These are phyloP conservation scores for Discostella stelligeroides DNA, from an alignment of 108 stramenopile genomes.

Conservation along the genomic window DNA sequence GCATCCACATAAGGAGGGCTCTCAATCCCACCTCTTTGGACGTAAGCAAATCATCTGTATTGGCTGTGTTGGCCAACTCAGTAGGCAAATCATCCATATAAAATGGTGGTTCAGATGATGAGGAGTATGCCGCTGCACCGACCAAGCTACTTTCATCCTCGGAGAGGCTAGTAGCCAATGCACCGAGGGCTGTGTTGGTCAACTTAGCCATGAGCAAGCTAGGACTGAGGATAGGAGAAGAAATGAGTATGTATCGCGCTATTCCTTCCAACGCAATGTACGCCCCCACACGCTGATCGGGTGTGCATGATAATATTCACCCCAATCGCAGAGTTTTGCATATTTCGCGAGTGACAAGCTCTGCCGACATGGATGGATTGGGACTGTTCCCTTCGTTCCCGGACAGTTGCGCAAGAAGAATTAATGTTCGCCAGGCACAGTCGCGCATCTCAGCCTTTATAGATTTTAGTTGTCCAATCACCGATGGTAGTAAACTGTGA, in stretches of 20 bases:
- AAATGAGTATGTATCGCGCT: constrained; percentile 13
- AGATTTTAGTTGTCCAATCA: constrained; percentile 43
- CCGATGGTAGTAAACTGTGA: constrained; percentile 22
- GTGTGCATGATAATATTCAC: constrained; percentile 25
- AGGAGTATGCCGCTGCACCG: too few relatives aligned
- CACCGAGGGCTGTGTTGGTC: constrained; percentile 26
- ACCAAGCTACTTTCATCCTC: constrained; percentile 74
- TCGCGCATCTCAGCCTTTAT: constrained; percentile 33
- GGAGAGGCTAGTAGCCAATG: constrained; percentile 19
- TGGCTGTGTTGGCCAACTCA: constrained; percentile 10
- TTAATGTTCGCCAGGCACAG: constrained; percentile 22
- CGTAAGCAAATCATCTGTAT: background rate
- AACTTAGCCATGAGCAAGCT: constrained; percentile 1
- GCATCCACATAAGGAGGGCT: constrained; percentile 71
- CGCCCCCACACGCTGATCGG: constrained; percentile 45
- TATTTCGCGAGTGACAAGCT: constrained; percentile 9
- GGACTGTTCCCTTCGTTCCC: background rate
- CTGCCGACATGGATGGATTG: background rate
- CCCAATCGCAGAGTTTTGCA: constrained; percentile 22
- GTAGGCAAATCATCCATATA: too few relatives aligned
- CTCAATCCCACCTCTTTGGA: constrained; percentile 50
- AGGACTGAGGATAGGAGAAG: background rate
- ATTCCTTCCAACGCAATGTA: constrained; percentile 48
- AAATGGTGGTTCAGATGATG: too few relatives aligned
- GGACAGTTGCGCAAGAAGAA: constrained; percentile 16